Conservation (phyloP, 2,329 filamentous ascomycete genomes). For the Penicillium sp. region DNA sequence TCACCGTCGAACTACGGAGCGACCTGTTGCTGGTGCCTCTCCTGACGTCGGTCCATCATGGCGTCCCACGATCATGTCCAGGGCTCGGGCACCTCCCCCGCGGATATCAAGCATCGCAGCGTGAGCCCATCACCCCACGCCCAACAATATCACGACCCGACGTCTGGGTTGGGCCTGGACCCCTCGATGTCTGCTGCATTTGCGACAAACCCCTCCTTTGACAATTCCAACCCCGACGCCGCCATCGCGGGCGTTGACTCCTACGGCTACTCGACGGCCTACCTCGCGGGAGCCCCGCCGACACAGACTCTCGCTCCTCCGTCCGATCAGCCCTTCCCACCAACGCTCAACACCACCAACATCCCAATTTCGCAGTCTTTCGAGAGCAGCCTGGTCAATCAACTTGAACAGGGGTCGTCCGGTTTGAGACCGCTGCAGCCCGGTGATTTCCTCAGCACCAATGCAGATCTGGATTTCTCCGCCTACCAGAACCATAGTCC, state of each 20-base stretch:
- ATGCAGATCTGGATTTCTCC: constrained; percentile 41
- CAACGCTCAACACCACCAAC: constrained; percentile 24
- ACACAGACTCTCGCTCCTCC: constrained; percentile 31
- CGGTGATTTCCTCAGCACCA: constrained; percentile 41
- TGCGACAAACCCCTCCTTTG: constrained; percentile 36
- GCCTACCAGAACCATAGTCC: constrained; percentile 37
- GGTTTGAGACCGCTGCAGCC: constrained; percentile 28
- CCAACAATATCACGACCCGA: constrained; percentile 39
- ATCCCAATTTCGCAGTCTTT: constrained; percentile 38
- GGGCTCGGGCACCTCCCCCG: constrained; percentile 37
- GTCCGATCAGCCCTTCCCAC: constrained; percentile 35
- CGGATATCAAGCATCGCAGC: constrained; percentile 39
- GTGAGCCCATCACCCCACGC: constrained; percentile 45
- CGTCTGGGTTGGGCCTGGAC: constrained; percentile 36
- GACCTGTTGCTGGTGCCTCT: background rate
- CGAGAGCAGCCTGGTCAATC: constrained; percentile 36
- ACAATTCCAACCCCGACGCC: constrained; percentile 25
- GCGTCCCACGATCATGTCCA: constrained; percentile 34
- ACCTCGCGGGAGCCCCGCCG: constrained; percentile 32
- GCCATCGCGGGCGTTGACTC: constrained; percentile 32
- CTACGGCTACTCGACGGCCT: constrained; percentile 37
- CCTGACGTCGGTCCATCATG: constrained; percentile 23
- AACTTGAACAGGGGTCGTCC: constrained; percentile 33
- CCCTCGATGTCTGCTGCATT: constrained; percentile 35
- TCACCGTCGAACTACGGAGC: too few species aligned